phyloP scores from a whole-genome alignment of 768 basidiomycete genomes.

The Tylopilus sp. region DNA sequence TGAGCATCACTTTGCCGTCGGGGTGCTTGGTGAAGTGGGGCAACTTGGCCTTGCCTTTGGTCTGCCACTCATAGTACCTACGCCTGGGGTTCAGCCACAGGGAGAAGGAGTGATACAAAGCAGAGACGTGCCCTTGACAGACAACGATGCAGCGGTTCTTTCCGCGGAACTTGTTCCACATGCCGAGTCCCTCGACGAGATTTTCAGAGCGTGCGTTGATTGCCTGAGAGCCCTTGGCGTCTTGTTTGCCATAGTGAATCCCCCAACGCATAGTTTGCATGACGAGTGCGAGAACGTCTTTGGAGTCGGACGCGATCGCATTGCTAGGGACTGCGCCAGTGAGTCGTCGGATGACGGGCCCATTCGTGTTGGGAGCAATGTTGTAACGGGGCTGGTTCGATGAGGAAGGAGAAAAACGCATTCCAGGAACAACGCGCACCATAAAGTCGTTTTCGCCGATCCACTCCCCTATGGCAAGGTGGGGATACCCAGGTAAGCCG shows the following conservation, averaged over 20 bases:
- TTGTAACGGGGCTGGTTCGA: conserved; percentile 57
- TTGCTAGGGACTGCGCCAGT: background rate
- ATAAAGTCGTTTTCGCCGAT: conserved; percentile 54
- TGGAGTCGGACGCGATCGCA: background rate
- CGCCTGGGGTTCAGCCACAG: background rate
- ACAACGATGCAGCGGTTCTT: conserved; percentile 83
- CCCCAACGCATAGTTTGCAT: conserved; percentile 92
- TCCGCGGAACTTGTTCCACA: conserved; percentile 84
- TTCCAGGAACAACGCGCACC: conserved; percentile 28
- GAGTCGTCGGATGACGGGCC: conserved; percentile 65
- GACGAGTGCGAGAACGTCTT: conserved; percentile 33
- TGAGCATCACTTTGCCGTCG: conserved; percentile 64
- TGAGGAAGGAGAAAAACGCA: background rate
- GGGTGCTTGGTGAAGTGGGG: conserved; percentile 79
- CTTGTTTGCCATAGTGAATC: conserved; percentile 65
- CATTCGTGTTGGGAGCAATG: conserved; percentile 76
- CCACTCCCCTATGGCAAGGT: conserved; percentile 54
- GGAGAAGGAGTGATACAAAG: background rate
- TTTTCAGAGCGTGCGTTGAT: conserved; percentile 90
- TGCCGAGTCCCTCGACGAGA: conserved; percentile 66
- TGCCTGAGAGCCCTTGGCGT: conserved; percentile 58
- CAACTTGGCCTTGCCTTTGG: conserved; percentile 72
- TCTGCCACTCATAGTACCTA: conserved; percentile 95
- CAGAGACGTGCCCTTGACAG: conserved; percentile 60
- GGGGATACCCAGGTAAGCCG: conserved; percentile 39